Evolutionary conservation across 352 stramenopile genomes (phyloP), one percentile per base, ranked within the genome.

Genomic region (Globisporangium cederbergense): DNA sequence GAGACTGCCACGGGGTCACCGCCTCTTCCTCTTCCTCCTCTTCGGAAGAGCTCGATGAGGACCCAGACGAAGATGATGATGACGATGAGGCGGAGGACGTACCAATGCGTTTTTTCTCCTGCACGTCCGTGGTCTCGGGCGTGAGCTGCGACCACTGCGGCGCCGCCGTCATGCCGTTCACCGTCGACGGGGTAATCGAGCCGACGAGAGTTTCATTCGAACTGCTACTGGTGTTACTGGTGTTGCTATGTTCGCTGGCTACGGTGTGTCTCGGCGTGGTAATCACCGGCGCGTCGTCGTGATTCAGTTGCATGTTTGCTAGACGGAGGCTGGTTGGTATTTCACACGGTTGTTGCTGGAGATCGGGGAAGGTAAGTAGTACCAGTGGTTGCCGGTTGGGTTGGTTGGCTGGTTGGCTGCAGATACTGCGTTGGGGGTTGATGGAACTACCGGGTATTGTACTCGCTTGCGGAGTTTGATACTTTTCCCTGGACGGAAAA

Each of bases 1-100:
- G 56, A 11, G 70, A 78, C 60, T 91, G 85, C 85, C 85, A 93
- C 18, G 81, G 77, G 2, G 47, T 66, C 53, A 62, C 56, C 32
- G 7, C n/a, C 1, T 56, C 43, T 32, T 52, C 36, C 8, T 50
- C 32, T 32, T 70, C 62, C 18, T 65, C 40, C 20, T 51, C 45
- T 6, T 61, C 49, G 47, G 28, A 69, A 7, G 53, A 71, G 61
- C 49, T 53, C 52, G 51, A 47, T 22, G 59, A 56, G 52, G 52
- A 78, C 6, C 38, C 42, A 13, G 46, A 45, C 68, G 40, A 46
- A 7, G 38, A 43, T 16, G 38, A 43, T 0, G 38, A 43, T 43
- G 58, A 61, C 55, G 52, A 78, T 3, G 36, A 43, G 42, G 45
- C 43, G 65, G 50, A 62, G 65, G 50, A 62, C 32, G 66, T 74